Evolutionary conservation across 345 rosid species (phyloP).

Genomic region (Camelina sativa): DNA sequence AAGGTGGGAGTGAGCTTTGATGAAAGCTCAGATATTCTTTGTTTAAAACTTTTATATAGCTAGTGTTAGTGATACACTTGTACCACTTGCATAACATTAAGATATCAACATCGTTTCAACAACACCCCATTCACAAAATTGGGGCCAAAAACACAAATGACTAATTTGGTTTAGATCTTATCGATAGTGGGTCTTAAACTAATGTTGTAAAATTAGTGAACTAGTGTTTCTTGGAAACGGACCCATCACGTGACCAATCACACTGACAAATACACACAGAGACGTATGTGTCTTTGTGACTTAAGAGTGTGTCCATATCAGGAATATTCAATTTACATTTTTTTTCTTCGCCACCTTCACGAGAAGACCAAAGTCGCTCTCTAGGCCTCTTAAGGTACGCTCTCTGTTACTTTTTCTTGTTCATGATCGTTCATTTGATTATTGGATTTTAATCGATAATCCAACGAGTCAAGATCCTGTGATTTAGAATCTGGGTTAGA

Average conservation of each 20-base stretch:
- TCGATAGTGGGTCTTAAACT: background rate
- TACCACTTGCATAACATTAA: too few species aligned
- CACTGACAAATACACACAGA: slow-evolving; percentile 2
- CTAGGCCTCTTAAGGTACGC: slow-evolving; percentile 18
- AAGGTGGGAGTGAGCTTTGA: background rate
- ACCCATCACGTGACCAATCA: slow-evolving; percentile 19
- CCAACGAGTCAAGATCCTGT: slow-evolving; percentile 6
- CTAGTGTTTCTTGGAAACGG: background rate
- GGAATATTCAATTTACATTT: background rate
- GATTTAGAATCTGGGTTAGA: background rate
- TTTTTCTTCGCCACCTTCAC: slow-evolving; percentile 34
- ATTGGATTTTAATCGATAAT: background rate
- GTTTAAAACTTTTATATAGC: too few species aligned
- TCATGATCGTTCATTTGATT: background rate
- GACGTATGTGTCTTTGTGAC: slow-evolving; percentile 29
- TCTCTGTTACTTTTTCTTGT: background rate
- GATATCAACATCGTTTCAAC: too few species aligned
- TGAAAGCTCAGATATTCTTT: too few species aligned
- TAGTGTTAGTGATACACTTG: too few species aligned
- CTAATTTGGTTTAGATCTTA: background rate
- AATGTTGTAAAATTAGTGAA: background rate
- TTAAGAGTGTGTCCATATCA: slow-evolving; percentile 10
- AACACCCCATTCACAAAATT: background rate
- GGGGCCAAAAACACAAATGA: background rate
- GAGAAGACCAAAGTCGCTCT: slow-evolving; percentile 27